Base-by-base conservation (phyloP, 371 early-diverging fungal genomes). In the Mortierella polycephala region DNA sequence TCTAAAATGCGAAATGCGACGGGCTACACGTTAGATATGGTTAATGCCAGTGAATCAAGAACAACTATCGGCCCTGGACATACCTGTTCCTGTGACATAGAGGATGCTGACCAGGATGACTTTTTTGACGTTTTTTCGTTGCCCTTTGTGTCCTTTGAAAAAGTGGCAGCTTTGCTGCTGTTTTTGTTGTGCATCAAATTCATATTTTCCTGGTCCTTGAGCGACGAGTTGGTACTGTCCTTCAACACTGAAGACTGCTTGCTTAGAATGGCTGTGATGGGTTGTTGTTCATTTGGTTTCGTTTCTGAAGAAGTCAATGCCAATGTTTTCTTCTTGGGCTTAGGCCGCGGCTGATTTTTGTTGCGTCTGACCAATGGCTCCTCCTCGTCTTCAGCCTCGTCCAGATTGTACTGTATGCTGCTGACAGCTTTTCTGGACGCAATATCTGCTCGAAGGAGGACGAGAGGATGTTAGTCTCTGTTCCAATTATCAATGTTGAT, bases 81-180 rank as follows among this genome's bases (percentile, higher is more conserved):
- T 60, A 74, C 68, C 64, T 64, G 64, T n/a, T 67, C 74, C n/a
- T 52, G 12, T 10, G 73, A 47, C 73, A 73, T 58, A 20, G 57
- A 57, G 10, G 52, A 39, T 21, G 58, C 13, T 4, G 54, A 0
- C 5, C 42, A 18, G 12, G 62, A 30, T 37, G 62, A 14, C 21
- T 49, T 57, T 37, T 53, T 61, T 16, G 40, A 13, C 21, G 20
- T 8, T 23, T 57, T 61, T 54, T 23, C 62, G 11, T 50, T 18
- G n/a, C 57, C 55, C 12, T 53, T 58, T 23, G 59, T 62, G 39
- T 30, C 30, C 4, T 30, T 30, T 30, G 30, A 30, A 30, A 30
- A 30, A 30, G 7, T 56, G 49, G 11, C n/a, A n/a, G n/a, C 0
- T 8, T 54, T 46, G 41, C 18, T 55, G 14, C 16, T 40, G 13